A percentile compares a stretch with the other conserved stretches of the same genome.
Conservation (phyloP, 352 stramenopile genomes). For the Phytophthora vignae region DNA sequence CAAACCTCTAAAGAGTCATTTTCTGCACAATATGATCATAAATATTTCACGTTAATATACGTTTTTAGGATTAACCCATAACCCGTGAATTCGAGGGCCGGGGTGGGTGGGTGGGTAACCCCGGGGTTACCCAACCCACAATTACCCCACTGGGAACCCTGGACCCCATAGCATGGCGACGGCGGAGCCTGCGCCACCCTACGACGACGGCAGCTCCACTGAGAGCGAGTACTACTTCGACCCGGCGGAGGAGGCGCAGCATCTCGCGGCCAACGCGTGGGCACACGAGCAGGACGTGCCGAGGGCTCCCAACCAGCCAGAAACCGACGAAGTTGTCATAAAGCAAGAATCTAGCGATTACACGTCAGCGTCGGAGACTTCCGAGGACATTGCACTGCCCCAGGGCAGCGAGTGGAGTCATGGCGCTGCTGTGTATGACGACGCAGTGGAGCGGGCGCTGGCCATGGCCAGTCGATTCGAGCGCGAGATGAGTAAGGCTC, state of each 20-base stretch:
- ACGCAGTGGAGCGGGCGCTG: not conserved
- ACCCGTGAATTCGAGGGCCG: too few relatives aligned
- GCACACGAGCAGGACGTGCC: not conserved
- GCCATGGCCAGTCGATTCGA: not conserved
- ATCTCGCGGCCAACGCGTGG: not conserved
- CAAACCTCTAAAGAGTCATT: too few relatives aligned
- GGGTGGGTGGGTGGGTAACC: too few relatives aligned
- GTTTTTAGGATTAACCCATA: too few relatives aligned
- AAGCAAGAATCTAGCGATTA: not conserved
- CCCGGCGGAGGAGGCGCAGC: constrained; percentile 7
- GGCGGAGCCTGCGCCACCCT: not conserved
- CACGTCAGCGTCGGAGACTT: not conserved
- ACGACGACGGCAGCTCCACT: constrained; percentile 44
- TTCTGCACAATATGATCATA: too few relatives aligned
- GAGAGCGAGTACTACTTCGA: constrained; percentile 45
- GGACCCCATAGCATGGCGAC: not conserved
- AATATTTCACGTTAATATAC: too few relatives aligned
- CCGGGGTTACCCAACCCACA: too few relatives aligned
- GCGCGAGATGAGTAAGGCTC: not conserved
- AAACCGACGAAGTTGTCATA: not conserved
- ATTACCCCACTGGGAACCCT: too few relatives aligned
- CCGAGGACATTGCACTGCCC: not conserved
- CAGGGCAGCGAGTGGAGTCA: constrained; percentile 41
- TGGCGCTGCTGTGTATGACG: not conserved
- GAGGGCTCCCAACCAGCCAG: constrained; percentile 6